Base-by-base conservation (phyloP, 2,329 filamentous ascomycete genomes). In the Calcarisporium arbuscula region DNA sequence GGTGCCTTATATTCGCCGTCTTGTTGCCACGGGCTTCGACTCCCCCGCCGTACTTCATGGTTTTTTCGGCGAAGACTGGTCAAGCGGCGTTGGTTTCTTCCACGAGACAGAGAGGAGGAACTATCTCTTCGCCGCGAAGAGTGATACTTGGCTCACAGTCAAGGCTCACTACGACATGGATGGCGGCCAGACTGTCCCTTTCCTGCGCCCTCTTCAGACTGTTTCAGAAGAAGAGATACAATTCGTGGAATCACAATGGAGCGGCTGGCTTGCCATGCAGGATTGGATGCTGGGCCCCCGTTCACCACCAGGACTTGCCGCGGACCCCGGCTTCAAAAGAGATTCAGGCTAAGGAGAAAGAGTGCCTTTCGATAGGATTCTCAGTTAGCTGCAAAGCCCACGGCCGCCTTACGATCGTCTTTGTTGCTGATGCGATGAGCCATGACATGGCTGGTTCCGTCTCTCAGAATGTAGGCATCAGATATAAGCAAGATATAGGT, bases 271-370 rank as follows among this genome's bases (percentile, higher is more conserved):
- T 20, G 86, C 86, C 10, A 94, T 95, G 86, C 87, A 95, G 59
- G 90, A 95, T 58, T 96, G 90, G 90, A 94, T 95, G 88, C 67
- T 95, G n/a, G 89, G 89, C 3, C 84, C 85, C 2, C 68, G 85
- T 41, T 81, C 82, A 20, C 84, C 82, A 20, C 36, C 38, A 4
- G n/a, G n/a, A n/a, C n/a, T n/a, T n/a, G n/a, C n/a, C n/a, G n/a
- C n/a, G n/a, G n/a, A n/a, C n/a, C n/a, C n/a, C n/a, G n/a, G n/a
- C n/a, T n/a, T n/a, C n/a, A n/a, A n/a, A n/a, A n/a, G n/a, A n/a
- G n/a, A 25, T 25, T 30, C 17, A 30, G 22, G 27, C 8, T 16
- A 28, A 8, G 27, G 27, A 28, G 27, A 14, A n/a, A n/a, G n/a
- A n/a, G n/a, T n/a, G n/a, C n/a, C n/a, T n/a, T n/a, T n/a, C n/a